Conservation (phyloP, 1,284 basidiomycete species). For the Moesziomyces globuligerus region DNA sequence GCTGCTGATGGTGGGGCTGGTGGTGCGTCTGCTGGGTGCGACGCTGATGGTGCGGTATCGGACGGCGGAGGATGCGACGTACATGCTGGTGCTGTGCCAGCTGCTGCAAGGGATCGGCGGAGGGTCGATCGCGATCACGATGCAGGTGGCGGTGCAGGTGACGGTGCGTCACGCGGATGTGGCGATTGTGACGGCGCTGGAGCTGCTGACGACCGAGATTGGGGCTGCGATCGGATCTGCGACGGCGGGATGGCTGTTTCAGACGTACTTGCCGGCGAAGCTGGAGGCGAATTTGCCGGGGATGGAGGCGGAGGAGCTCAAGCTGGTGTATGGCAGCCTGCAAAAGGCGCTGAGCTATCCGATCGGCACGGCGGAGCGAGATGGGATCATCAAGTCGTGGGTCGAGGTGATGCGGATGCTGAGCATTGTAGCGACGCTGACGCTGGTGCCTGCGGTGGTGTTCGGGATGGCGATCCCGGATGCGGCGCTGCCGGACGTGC, state of each 20-base stretch:
- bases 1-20: slow-evolving; percentile 75
- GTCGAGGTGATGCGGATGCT: slow-evolving; percentile 61
- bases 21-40: slow-evolving; percentile 77
- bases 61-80: slow-evolving; percentile 74
- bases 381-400: slow-evolving; percentile 66
- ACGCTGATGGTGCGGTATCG: slow-evolving; percentile 69
- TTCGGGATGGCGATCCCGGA: slow-evolving; percentile 59
- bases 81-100: slow-evolving; percentile 70
- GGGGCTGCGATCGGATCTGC: slow-evolving; percentile 79
- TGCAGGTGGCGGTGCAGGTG: slow-evolving; percentile 82
- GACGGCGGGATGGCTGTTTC: slow-evolving; percentile 73
- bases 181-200: slow-evolving; percentile 82
- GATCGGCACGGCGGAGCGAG: slow-evolving; percentile 55
- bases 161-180: slow-evolving; percentile 79
- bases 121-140: slow-evolving; percentile 77
- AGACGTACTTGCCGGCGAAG: slow-evolving; percentile 73
- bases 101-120: slow-evolving; percentile 81
- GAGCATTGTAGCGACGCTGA: slow-evolving; percentile 56
- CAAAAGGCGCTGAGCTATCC: slow-evolving; percentile 65
- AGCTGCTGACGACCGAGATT: slow-evolving; percentile 81
- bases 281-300: slow-evolving; percentile 72
- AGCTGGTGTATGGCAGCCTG: slow-evolving; percentile 61
- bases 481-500: slow-evolving; percentile 43
- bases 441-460: slow-evolving; percentile 59
- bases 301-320: slow-evolving; percentile 59